Conservation (phyloP, 805 yeast species). For the Yamadazyma olivae region DNA sequence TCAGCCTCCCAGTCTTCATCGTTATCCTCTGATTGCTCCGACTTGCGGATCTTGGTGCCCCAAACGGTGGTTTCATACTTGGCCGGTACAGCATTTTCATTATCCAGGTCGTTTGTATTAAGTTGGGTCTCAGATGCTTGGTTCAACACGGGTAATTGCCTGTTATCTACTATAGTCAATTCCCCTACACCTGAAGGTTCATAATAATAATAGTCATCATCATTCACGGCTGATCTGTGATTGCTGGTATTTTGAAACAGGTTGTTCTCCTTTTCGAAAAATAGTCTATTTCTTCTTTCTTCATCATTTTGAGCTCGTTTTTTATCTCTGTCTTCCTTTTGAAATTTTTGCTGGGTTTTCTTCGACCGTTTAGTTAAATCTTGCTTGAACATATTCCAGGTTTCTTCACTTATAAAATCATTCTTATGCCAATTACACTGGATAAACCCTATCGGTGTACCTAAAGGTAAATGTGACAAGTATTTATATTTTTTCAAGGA, state of each 20-base stretch:
- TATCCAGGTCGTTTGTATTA: slow-evolving; percentile 4
- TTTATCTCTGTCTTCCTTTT: slow-evolving; percentile 60
- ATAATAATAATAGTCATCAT: slow-evolving; percentile 21
- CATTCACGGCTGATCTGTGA: slow-evolving; percentile 15
- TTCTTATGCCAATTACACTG: slow-evolving; percentile 76
- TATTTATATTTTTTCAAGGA: slow-evolving; percentile 64
- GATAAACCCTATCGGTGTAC: slow-evolving; percentile 77
- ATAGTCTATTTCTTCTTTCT: slow-evolving; percentile 56
- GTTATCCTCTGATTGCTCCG: slow-evolving; percentile 25
- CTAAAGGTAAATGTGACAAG: slow-evolving; percentile 77
- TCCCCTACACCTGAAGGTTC: slow-evolving; percentile 24
- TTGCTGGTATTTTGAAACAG: slow-evolving; percentile 21
- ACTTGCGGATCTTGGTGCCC: slow-evolving; percentile 63
- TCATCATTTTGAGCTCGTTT: slow-evolving; percentile 53
- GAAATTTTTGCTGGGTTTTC: slow-evolving; percentile 44
- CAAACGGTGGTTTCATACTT: slow-evolving; percentile 57
- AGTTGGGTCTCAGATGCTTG: too few species aligned
- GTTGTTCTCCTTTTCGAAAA: slow-evolving; percentile 57
- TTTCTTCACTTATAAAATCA: slow-evolving; percentile 28
- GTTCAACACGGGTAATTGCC: slow-evolving; percentile 33
- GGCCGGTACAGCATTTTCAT: slow-evolving; percentile 4
- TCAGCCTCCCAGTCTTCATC: slow-evolving; percentile 48
- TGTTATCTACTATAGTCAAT: slow-evolving; percentile 34
- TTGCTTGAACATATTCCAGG: slow-evolving; percentile 45
- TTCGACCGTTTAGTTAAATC: slow-evolving; percentile 60